Evolutionary conservation across 768 basidiomycete genomes (phyloP), one percentile per base, ranked within the genome.

Genomic region (Hypsizygus marmoreus): DNA sequence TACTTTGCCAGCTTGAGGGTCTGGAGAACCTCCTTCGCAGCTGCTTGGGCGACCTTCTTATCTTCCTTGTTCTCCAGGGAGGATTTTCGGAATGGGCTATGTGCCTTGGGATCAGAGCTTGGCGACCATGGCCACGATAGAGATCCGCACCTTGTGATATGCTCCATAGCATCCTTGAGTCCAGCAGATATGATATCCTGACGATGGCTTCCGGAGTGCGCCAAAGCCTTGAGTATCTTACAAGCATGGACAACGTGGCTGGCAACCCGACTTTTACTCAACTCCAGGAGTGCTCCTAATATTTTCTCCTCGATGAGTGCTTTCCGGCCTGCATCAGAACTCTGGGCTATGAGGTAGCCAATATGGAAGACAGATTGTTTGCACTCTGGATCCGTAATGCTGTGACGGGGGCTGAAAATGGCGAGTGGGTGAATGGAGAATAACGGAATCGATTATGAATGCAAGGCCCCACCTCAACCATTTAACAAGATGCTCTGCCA

Each of bases 241-340:
- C 53, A 55, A 32, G 50, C 49, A 43, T 38, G 35, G 24, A 54
- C 30, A 11, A 57, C 53, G 40, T 54, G 51, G 17, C 11, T 31
- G 3, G 45, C 36, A 6, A 29, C 31, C 7, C 41, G 45, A 35
- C 43, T 44, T 20, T 35, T 45, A 5, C 44, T 24, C 16, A 57
- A 34, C 25, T 36, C 35, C 12, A 46, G 13, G 5, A 57, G 38
- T 23, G 46, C 46, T n/a, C 46, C 40, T 20, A 57, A 40, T 16
- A 53, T 44, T 11, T 42, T 38, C 12, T 40, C 43, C 16, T 55
- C 47, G 19, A 57, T 49, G 31, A 57, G 43, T 25, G 47, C 46
- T 46, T 53, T 48, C 11, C 56, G 56, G 16, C 56, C 56, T 28
- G 39, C 17, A 35, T 57, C 53, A 23, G 56, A 52, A 23, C 45